A percentile compares a stretch with the other conserved stretches of the same genome.
Conservation (phyloP, 352 stramenopile species). For the Globisporangium spinosum region DNA sequence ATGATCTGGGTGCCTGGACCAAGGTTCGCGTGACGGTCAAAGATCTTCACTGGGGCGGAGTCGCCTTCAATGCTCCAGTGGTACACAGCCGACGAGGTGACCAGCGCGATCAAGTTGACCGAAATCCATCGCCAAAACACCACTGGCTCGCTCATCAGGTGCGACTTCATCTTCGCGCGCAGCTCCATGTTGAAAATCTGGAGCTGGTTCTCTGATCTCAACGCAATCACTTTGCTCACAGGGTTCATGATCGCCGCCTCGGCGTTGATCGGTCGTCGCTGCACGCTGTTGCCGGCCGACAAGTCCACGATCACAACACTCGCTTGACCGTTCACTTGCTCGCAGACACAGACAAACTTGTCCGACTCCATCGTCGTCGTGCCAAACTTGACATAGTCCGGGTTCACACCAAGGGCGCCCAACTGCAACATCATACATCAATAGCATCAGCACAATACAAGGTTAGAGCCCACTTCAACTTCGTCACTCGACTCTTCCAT, state of each 20-base stretch:
- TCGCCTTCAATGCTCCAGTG: conserved; percentile 97
- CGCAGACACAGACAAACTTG: conserved; percentile 94
- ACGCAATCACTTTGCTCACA: conserved; percentile 87
- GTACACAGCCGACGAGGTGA: conserved; percentile 96
- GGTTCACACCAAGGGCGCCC: conserved; percentile 83
- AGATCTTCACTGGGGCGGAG: conserved; percentile 93
- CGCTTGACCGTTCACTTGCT: conserved; percentile 84
- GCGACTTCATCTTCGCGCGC: conserved; percentile 98
- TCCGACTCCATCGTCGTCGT: conserved; percentile 97
- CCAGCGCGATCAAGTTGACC: conserved; percentile 95
- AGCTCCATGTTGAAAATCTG: conserved; percentile 99
- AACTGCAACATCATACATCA: conserved; percentile 40
- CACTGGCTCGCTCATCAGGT: conserved; percentile 90
- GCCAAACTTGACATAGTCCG: conserved; percentile 92
- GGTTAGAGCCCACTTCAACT: conserved; percentile 2
- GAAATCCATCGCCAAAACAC: conserved; percentile 99
- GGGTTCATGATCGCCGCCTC: conserved; percentile 99
- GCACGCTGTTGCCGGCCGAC: conserved; percentile 80
- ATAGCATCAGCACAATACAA: conserved; percentile 12
- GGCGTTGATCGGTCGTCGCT: conserved; percentile 95
- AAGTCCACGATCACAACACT: conserved; percentile 93
- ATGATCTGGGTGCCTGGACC: conserved; percentile 97
- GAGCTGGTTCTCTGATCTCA: conserved; percentile 91
- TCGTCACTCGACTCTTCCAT: neutral
- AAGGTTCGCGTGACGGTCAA: conserved; percentile 96